Evolutionary conservation across 2,329 filamentous ascomycete species (phyloP).

Genomic region (Verticillium nubilum): DNA sequence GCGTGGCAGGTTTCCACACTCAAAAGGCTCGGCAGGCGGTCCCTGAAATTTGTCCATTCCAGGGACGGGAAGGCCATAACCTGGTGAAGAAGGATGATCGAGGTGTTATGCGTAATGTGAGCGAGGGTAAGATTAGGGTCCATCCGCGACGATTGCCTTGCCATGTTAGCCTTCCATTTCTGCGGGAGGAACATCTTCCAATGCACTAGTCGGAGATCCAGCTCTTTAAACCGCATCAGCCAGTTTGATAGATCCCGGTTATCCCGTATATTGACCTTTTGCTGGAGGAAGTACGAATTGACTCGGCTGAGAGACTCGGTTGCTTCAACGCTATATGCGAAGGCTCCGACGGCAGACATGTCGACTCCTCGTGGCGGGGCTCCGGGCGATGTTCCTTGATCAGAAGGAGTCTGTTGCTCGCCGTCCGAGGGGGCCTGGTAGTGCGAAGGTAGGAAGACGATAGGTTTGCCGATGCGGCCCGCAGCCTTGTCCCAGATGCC

Average conservation of each 20-base stretch:
- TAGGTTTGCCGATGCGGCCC: constrained; percentile 23
- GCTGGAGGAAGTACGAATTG: constrained; percentile 30
- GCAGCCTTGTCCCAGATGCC: constrained; percentile 32
- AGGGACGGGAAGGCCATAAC: constrained; percentile 19
- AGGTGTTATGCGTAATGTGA: constrained; percentile 29
- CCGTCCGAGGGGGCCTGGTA: constrained; percentile 15
- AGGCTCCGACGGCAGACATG: constrained; percentile 27
- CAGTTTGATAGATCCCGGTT: constrained; percentile 25
- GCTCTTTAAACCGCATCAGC: constrained; percentile 32
- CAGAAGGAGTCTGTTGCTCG: constrained; percentile 17
- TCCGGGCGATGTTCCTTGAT: constrained; percentile 5
- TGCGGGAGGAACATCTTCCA: constrained; percentile 31
- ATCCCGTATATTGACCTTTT: constrained; percentile 23
- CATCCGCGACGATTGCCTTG: constrained; percentile 11
- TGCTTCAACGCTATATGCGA: constrained; percentile 31
- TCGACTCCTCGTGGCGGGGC: constrained; percentile 14
- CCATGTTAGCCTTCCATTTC: constrained; percentile 27
- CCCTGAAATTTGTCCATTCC: constrained; percentile 3
- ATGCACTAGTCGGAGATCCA: constrained; percentile 31
- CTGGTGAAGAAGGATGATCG: constrained; percentile 29
- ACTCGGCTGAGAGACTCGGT: constrained; percentile 32
- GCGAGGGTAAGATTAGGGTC: constrained; percentile 27
- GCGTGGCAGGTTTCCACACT: constrained; percentile 37
- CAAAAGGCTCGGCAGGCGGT: constrained; percentile 20
- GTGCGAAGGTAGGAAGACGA: constrained; percentile 21